Base-by-base conservation (phyloP, 2,329 filamentous ascomycete species). In the Ceratocystiopsis brevicomis region DNA sequence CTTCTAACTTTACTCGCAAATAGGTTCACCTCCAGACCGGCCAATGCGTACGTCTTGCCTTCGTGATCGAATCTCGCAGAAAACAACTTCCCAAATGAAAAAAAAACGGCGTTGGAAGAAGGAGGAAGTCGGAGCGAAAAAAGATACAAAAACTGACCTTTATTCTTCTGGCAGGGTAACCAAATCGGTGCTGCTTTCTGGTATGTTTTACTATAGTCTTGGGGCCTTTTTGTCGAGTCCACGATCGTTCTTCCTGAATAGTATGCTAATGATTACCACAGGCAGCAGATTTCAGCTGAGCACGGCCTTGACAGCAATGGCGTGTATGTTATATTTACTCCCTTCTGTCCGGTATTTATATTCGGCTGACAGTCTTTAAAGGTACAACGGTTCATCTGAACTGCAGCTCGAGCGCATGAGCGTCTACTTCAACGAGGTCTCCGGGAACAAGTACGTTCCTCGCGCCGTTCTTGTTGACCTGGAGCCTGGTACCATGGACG, bases 101-200 rank as follows among this genome's bases (percentile, higher is more conserved):
- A 39, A 35, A 4, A 30, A 11, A n/a, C n/a, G n/a, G n/a, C n/a
- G n/a, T 30, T 8, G 6, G 4, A 11, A 30, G n/a, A 30, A 11
- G 25, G 25, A 11, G 25, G 25, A 30, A 30, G 25, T 11, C 4
- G 19, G 19, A 21, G 4, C 19, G 19, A 6, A 37, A 37, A 30
- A 30, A 30, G 25, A 8, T 30, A 10, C 10, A 13, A 15, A 15
- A 59, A 45, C 48, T 51, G 11, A 14, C 37, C 6, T 13, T 34
- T 48, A 52, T 18, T 19, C 16, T 38, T 14, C 40, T 57, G 48
- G 56, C 58, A 95, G 88, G 90, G 90, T 78, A 98, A 98, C 82
- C 90, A 98, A 84, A 94, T 96, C 58, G 90, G 90, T 88, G 90
- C 90, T 74, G 90, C 90, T 69, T 98, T 98, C 78, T 98, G 90